Evolutionary conservation across 139 green algal species (phyloP).

Genomic region (Desmodesmus armatus): DNA sequence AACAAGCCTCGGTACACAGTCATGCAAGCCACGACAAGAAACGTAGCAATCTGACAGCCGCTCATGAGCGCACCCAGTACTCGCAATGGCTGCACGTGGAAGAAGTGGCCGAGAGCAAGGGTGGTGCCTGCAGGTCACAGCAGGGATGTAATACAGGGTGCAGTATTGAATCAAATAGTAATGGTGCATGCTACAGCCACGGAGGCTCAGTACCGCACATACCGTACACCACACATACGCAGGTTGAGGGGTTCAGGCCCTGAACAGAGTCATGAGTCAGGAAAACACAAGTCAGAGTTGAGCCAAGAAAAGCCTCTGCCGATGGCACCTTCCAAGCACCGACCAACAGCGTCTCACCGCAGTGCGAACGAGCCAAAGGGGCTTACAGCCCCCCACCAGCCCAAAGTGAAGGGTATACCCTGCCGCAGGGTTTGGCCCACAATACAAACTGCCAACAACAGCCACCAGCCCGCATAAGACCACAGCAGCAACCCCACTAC

Average conservation of each 20-base stretch:
- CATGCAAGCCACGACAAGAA: background rate
- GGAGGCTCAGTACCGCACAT: background rate
- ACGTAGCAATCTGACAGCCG: background rate
- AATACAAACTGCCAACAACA: background rate
- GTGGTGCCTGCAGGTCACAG: background rate
- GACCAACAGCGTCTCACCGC: background rate
- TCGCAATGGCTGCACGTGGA: background rate
- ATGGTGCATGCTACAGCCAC: background rate
- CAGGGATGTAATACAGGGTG: background rate
- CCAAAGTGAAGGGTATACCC: background rate
- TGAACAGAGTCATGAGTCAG: no score
- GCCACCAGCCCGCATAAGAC: background rate
- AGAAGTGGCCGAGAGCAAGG: background rate
- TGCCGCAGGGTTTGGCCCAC: background rate
- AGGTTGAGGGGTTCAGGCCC: no score
- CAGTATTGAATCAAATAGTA: background rate
- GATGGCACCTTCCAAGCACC: background rate
- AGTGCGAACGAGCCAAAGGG: background rate
- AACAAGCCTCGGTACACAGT: background rate
- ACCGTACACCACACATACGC: no score
- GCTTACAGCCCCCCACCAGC: conserved; percentile 3
- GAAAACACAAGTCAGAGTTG: no score
- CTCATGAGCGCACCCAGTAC: background rate
- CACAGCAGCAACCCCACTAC: background rate
- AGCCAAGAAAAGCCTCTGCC: no score